Evolutionary conservation across 805 yeast genomes (phyloP).

Genomic region (Wickerhamomyces kurtzmanii): DNA sequence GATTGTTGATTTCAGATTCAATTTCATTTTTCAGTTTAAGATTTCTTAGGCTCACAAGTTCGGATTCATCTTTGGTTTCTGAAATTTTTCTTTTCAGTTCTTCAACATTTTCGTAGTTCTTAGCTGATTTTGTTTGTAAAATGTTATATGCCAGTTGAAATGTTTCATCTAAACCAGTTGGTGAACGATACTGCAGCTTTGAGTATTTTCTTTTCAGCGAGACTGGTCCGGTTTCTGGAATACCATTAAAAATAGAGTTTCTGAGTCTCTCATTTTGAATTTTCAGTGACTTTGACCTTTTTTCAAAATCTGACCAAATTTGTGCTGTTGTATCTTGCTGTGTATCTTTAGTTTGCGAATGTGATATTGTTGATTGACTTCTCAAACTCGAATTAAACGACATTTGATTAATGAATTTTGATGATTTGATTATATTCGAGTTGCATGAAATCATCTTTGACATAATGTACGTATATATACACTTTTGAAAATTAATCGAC

Average conservation of each 20-base stretch:
- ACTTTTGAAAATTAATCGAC: too few species aligned
- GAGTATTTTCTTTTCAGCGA: slow-evolving; percentile 33
- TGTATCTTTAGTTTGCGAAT: too few species aligned
- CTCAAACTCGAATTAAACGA: too few species aligned
- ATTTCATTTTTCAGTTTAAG: slow-evolving; percentile 26
- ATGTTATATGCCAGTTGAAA: slow-evolving; percentile 60
- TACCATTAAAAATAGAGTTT: slow-evolving; percentile 23
- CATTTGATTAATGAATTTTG: too few species aligned
- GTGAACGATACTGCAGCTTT: slow-evolving; percentile 51
- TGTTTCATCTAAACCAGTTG: slow-evolving; percentile 59
- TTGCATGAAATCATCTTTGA: too few species aligned
- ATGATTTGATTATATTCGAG: too few species aligned
- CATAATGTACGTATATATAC: too few species aligned
- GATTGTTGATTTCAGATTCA: slow-evolving; percentile 67
- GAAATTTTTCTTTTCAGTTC: slow-evolving; percentile 20
- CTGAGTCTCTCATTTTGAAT: slow-evolving; percentile 16
- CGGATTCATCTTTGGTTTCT: slow-evolving; percentile 12
- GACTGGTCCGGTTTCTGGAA: slow-evolving; percentile 36
- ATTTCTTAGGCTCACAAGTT: slow-evolving; percentile 13
- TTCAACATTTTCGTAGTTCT: slow-evolving; percentile 29
- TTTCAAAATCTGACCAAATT: too few species aligned
- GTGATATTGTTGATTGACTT: too few species aligned
- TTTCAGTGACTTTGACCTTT: slow-evolving; percentile 17
- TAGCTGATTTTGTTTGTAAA: slow-evolving; percentile 39
- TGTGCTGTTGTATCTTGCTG: too few species aligned